Evolutionary conservation across 2,329 filamentous ascomycete genomes (phyloP).

Genomic region (Phaeoacremonium minimum): DNA sequence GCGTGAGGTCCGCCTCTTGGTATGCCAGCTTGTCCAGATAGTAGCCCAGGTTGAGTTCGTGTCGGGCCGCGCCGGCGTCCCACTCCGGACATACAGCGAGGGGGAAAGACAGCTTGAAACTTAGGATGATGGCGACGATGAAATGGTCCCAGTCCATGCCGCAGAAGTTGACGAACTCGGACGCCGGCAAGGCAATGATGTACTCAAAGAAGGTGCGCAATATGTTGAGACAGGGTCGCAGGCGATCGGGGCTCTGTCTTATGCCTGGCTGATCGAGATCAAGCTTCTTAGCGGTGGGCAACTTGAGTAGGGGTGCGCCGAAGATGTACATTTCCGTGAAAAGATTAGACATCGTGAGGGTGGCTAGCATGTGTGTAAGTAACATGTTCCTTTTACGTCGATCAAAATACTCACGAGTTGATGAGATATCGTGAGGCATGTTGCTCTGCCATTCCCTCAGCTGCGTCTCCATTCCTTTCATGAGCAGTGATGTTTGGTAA

Average conservation of each 20-base stretch:
- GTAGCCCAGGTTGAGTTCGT: constrained; percentile 29
- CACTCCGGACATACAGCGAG: constrained; percentile 26
- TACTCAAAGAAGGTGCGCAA: constrained; percentile 20
- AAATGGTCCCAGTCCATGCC: constrained; percentile 38
- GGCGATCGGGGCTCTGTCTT: constrained; percentile 6
- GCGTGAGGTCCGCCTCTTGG: constrained; percentile 9
- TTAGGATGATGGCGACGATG: constrained; percentile 34
- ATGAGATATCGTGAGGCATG: constrained; percentile 28
- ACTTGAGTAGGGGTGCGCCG: constrained; percentile 29
- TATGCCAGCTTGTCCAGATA: constrained; percentile 31
- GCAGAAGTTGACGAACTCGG: constrained; percentile 29
- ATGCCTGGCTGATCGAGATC: background rate
- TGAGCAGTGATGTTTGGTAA: constrained; percentile 37
- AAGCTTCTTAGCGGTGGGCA: constrained; percentile 3
- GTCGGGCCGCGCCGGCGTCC: constrained; percentile 32
- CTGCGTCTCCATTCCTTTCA: constrained; percentile 44
- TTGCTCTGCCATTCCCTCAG: constrained; percentile 31
- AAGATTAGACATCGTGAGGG: constrained; percentile 25
- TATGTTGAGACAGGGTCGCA: constrained; percentile 10
- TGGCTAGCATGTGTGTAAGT: constrained; percentile 17
- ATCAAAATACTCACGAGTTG: constrained; percentile 15
- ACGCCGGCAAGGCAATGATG: constrained; percentile 12
- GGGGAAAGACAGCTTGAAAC: constrained; percentile 42
- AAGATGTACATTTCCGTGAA: constrained; percentile 34
- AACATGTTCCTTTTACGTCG: background rate